phyloP scores from a whole-genome alignment of 1,139 yeast genomes.

The Saccharomyces hybrid region DNA sequence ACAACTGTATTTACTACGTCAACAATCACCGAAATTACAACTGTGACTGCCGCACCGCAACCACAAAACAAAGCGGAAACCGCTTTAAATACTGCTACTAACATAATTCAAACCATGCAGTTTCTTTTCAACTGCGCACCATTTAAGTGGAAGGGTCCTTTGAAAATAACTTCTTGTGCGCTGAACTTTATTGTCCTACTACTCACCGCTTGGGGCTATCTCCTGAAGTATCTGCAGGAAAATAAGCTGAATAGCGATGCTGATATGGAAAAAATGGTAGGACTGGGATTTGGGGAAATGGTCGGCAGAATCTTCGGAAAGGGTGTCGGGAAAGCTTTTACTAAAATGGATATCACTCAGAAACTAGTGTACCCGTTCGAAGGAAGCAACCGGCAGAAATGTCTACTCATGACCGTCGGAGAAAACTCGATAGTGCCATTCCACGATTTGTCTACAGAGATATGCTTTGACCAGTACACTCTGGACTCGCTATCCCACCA shows the following conservation, averaged over 20 bases:
- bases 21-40: not conserved
- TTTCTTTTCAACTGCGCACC: not conserved
- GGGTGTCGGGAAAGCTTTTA: not conserved
- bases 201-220: not conserved
- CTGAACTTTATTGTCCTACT: not conserved
- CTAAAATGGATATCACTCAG: not conserved
- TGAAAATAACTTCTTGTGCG: not conserved
- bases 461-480: not conserved
- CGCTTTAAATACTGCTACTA: not conserved
- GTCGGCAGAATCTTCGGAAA: not conserved
- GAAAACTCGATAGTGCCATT: not conserved
- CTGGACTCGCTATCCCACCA: not conserved
- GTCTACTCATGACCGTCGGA: not conserved
- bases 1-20: not conserved
- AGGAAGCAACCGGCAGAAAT: not conserved
- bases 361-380: not conserved
- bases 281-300: not conserved
- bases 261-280: not conserved
- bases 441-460: not conserved
- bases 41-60: not conserved
- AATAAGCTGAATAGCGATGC: not conserved
- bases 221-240: not conserved
- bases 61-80: not conserved
- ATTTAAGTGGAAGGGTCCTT: not conserved
- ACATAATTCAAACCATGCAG: not conserved